Conservation (phyloP, 768 basidiomycete species). For the Boletus speciosus region DNA sequence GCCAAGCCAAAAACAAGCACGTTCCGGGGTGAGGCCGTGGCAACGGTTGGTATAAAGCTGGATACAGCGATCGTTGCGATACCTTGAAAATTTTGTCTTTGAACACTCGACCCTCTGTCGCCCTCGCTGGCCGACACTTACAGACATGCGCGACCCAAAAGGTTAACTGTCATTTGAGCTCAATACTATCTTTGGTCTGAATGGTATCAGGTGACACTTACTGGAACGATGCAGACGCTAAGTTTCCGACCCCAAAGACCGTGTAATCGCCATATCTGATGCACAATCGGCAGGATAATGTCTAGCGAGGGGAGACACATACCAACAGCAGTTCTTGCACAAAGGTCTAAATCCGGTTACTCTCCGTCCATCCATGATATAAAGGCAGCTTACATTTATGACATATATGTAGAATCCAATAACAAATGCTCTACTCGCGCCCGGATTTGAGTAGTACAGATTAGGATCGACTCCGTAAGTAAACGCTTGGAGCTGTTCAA, state of each 20-base stretch:
- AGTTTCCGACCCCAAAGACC: conserved; percentile 12
- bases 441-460: conserved; percentile 7
- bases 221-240: conserved; percentile 14
- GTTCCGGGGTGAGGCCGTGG: not conserved
- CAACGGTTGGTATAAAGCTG: conserved; percentile 12
- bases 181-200: not conserved
- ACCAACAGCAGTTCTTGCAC: conserved; percentile 20
- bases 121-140: conserved; percentile 5
- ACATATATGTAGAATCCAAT: conserved; percentile 19
- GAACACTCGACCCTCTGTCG: not conserved
- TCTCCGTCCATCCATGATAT: not conserved
- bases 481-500: conserved; percentile 18
- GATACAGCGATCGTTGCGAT: conserved; percentile 14
- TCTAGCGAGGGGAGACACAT: not conserved
- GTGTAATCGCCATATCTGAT: conserved; percentile 24
- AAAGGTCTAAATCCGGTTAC: conserved; percentile 7
- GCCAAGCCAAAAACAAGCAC: conserved; percentile 10
- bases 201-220: not conserved
- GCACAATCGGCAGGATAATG: not conserved
- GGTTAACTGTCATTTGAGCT: conserved; percentile 7
- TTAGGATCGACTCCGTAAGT: not conserved
- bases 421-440: conserved; percentile 5
- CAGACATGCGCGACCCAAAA: conserved; percentile 17
- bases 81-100: conserved; percentile 1
- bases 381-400: conserved; percentile 13